Percentiles rank a stretch among this genome's conserved stretches.
phyloP scores from a whole-genome alignment of 2,329 filamentous ascomycete genomes.

The Microdochium paspali region DNA sequence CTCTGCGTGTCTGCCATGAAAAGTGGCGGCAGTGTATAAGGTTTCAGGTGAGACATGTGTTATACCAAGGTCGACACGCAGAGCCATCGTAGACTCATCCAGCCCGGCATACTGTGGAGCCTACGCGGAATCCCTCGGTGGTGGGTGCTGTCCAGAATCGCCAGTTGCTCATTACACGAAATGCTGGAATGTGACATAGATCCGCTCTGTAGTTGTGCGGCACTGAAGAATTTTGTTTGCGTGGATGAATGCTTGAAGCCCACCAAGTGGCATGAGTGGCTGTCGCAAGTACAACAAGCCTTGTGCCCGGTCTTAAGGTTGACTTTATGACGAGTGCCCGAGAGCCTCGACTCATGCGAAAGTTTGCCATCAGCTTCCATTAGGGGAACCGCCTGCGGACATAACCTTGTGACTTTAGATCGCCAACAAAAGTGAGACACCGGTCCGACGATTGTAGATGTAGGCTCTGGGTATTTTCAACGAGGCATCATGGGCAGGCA shows the following conservation, averaged over 20 bases:
- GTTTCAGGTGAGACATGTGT: constrained; percentile 1
- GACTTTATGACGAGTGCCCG: neutral
- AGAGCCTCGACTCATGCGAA: neutral
- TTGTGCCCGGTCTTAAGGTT: too few relatives aligned
- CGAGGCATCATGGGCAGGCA: too few relatives aligned
- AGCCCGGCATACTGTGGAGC: neutral
- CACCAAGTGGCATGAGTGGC: too few relatives aligned
- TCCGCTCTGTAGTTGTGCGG: too few relatives aligned
- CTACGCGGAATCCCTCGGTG: neutral
- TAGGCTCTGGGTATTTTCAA: too few relatives aligned
- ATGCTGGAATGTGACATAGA: too few relatives aligned
- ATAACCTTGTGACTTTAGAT: neutral
- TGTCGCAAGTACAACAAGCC: too few relatives aligned
- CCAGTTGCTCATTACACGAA: too few relatives aligned
- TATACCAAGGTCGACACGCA: neutral
- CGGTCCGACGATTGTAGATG: neutral
- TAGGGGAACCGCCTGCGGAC: neutral
- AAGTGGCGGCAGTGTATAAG: neutral
- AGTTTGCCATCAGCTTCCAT: neutral
- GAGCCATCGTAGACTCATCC: neutral
- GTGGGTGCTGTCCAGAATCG: too few relatives aligned
- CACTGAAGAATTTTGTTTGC: too few relatives aligned
- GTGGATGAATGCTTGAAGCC: too few relatives aligned
- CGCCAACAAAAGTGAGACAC: neutral
- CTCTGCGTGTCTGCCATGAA: neutral